A percentile compares a stretch with the other conserved stretches of the same genome.
These are phyloP conservation scores for Hypoxylon rubiginosum DNA, from an alignment of 2,329 filamentous ascomycete species.

Conservation along the genomic window DNA sequence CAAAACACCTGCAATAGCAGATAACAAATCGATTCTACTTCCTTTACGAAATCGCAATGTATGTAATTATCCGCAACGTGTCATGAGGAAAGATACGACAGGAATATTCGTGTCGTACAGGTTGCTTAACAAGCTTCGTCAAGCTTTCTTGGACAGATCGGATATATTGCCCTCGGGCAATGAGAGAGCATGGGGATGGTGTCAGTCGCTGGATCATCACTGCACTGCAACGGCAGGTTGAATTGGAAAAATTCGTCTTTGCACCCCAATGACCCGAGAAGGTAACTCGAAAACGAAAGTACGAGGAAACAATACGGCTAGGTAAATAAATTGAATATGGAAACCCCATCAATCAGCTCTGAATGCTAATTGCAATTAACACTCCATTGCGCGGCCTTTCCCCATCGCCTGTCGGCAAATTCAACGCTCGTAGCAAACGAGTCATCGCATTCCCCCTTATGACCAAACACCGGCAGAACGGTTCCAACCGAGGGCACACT, in stretches of 20 bases:
- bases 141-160: slow-evolving; percentile 47
- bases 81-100: slow-evolving; percentile 8
- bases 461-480: slow-evolving; percentile 30
- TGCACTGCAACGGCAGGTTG: slow-evolving; percentile 44
- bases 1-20: background rate
- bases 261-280: slow-evolving; percentile 16
- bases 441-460: slow-evolving; percentile 11
- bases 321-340: slow-evolving; percentile 27
- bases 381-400: slow-evolving; percentile 38
- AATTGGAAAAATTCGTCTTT: slow-evolving; percentile 22
- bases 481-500: slow-evolving; percentile 32
- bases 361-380: slow-evolving; percentile 30
- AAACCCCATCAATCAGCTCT: slow-evolving; percentile 21
- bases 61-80: slow-evolving; percentile 26
- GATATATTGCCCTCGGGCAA: slow-evolving; percentile 31
- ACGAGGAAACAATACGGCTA: slow-evolving; percentile 34
- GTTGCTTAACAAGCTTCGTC: slow-evolving; percentile 46
- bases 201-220: slow-evolving; percentile 36
- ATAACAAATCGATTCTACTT: slow-evolving; percentile 28
- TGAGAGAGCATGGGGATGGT: slow-evolving; percentile 27
- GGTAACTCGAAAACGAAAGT: background rate
- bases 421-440: slow-evolving; percentile 15
- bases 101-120: slow-evolving; percentile 30
- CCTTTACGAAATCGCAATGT: slow-evolving; percentile 20
- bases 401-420: slow-evolving; percentile 37